Percentiles rank a stretch among this genome's conserved stretches.
These are phyloP conservation scores for Nevesoporus exiguus DNA, from an alignment of 768 basidiomycete genomes.

Conservation along the genomic window DNA sequence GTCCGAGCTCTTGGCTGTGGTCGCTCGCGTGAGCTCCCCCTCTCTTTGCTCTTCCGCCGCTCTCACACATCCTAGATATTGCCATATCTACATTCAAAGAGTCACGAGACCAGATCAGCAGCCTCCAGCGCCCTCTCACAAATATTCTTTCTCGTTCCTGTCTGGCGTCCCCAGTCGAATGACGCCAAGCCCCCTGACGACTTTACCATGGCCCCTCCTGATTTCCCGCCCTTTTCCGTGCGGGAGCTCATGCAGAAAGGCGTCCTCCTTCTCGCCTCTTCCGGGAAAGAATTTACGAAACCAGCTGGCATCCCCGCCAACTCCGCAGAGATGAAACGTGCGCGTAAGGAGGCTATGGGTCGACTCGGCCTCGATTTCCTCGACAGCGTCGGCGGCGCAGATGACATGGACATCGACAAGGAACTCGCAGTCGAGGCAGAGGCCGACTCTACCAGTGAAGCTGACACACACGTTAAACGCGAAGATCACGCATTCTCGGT, in stretches of 20 bases:
- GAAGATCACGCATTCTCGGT: constrained; percentile 35
- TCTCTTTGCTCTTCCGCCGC: neutral
- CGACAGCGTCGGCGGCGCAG: constrained; percentile 62
- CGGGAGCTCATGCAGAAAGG: constrained; percentile 72
- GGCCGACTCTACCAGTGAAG: constrained; percentile 42
- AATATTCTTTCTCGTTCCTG: constrained; percentile 79
- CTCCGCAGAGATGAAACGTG: constrained; percentile 78
- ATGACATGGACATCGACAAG: constrained; percentile 84
- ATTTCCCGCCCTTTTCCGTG: constrained; percentile 76
- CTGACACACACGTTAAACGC: constrained; percentile 37
- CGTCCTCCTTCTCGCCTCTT: constrained; percentile 81
- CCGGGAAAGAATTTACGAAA: constrained; percentile 87
- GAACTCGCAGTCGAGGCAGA: constrained; percentile 65
- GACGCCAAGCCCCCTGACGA: constrained; percentile 25
- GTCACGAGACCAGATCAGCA: constrained; percentile 88
- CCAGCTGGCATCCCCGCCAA: constrained; percentile 69
- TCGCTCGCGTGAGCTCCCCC: constrained; percentile 63
- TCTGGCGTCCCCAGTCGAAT: constrained; percentile 53
- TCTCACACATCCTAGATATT: constrained; percentile 55
- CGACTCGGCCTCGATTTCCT: constrained; percentile 86
- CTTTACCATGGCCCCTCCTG: constrained; percentile 38
- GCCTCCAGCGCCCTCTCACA: constrained; percentile 86
- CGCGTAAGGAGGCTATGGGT: constrained; percentile 84
- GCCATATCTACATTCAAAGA: constrained; percentile 87
- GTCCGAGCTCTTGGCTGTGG: constrained; percentile 87